Percentiles rank a stretch among this genome's conserved stretches.
Conservation (phyloP, 2,329 filamentous ascomycete species). For the Xylariaceae sp. region DNA sequence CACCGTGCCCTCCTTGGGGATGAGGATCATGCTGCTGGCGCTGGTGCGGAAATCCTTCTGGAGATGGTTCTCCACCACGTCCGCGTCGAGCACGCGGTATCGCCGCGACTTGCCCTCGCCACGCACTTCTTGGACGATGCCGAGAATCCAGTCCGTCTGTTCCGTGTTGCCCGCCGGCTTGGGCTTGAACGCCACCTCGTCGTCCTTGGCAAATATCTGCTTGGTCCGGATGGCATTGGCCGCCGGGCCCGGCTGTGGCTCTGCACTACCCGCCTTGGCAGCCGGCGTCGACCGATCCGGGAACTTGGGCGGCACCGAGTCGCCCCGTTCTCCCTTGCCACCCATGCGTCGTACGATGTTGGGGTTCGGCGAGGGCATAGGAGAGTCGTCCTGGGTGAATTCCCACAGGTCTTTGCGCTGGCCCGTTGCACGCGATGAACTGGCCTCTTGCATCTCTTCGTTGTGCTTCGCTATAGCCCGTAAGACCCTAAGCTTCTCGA, state of each 20-base stretch:
- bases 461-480: slow-evolving; percentile 32
- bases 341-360: slow-evolving; percentile 34
- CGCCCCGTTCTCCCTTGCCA: slow-evolving; percentile 38
- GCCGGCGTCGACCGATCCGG: slow-evolving; percentile 36
- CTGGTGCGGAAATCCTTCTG: slow-evolving; percentile 65
- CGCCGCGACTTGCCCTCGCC: slow-evolving; percentile 72
- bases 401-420: slow-evolving; percentile 37
- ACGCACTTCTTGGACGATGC: slow-evolving; percentile 67
- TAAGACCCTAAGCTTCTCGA: slow-evolving; percentile 37
- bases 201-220: slow-evolving; percentile 54
- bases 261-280: slow-evolving; percentile 40
- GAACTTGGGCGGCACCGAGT: slow-evolving; percentile 50
- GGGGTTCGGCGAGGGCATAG: slow-evolving; percentile 37
- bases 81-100: slow-evolving; percentile 75
- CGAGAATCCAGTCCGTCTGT: slow-evolving; percentile 65
- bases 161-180: slow-evolving; percentile 43
- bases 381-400: slow-evolving; percentile 41
- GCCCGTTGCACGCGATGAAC: slow-evolving; percentile 23
- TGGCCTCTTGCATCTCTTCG: slow-evolving; percentile 34
- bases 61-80: slow-evolving; percentile 64
- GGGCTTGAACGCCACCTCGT: slow-evolving; percentile 61
- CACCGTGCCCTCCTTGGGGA: slow-evolving; percentile 53
- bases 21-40: slow-evolving; percentile 70
- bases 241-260: slow-evolving; percentile 40
- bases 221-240: slow-evolving; percentile 42